These are phyloP conservation scores for Arthrobotrys conoides DNA, from an alignment of 2,329 filamentous ascomycete genomes.

Conservation along the genomic window DNA sequence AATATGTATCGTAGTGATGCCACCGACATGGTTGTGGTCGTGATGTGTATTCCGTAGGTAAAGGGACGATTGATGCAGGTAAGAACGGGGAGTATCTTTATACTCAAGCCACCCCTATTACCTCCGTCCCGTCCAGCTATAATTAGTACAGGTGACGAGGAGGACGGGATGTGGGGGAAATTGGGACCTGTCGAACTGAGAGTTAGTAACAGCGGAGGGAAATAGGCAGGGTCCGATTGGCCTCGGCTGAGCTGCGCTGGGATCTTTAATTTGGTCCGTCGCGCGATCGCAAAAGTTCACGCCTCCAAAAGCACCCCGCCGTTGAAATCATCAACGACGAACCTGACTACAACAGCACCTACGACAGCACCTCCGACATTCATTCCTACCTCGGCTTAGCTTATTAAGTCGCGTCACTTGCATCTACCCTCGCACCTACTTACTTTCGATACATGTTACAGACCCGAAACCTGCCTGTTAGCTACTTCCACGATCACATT, in stretches of 20 bases:
- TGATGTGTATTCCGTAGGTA: slow-evolving; percentile 11
- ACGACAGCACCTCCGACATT: slow-evolving; percentile 13
- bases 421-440: neutral
- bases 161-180: slow-evolving; percentile 46
- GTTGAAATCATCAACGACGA: slow-evolving; percentile 12
- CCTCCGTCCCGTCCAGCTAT: slow-evolving; percentile 43
- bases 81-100: neutral
- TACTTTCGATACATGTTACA: neutral
- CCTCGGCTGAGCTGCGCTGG: slow-evolving; percentile 37
- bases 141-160: slow-evolving; percentile 47
- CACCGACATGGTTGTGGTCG: slow-evolving; percentile 50
- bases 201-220: slow-evolving; percentile 25
- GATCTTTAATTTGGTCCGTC: slow-evolving; percentile 45
- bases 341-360: slow-evolving; percentile 14
- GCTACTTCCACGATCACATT: neutral
- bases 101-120: slow-evolving; percentile 49
- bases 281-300: slow-evolving; percentile 57
- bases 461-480: neutral
- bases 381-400: neutral
- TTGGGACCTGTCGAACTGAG: slow-evolving; percentile 38
- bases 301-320: slow-evolving; percentile 17
- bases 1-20: slow-evolving; percentile 52
- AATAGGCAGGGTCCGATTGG: slow-evolving; percentile 56
- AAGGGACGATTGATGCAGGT: slow-evolving; percentile 17
- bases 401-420: slow-evolving; percentile 27